phyloP scores from a whole-genome alignment of 2,329 filamentous ascomycete genomes.

The Cercospora sp. region DNA sequence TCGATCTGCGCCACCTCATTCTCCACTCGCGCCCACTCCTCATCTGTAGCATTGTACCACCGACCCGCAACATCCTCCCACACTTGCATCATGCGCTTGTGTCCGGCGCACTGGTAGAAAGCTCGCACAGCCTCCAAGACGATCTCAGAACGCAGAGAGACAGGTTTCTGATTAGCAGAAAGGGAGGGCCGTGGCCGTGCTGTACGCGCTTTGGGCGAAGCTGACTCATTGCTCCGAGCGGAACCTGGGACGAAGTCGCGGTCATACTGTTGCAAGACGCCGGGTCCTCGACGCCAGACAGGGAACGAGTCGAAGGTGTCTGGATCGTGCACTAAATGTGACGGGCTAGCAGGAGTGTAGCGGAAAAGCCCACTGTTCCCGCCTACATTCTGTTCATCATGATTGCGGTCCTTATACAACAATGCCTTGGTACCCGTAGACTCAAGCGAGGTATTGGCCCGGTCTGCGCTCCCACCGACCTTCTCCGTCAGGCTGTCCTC shows the following conservation, averaged over 20 bases:
- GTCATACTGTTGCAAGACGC: background rate
- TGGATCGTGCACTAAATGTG: background rate
- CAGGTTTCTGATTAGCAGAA: background rate
- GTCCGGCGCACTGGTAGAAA: slow-evolving; percentile 61
- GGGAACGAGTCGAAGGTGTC: background rate
- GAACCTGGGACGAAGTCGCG: background rate
- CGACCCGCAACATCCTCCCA: slow-evolving; percentile 50
- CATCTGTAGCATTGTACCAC: slow-evolving; percentile 36
- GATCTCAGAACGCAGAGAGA: slow-evolving; percentile 49
- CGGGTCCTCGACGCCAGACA: background rate
- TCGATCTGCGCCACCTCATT: slow-evolving; percentile 12
- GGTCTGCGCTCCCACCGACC: background rate
- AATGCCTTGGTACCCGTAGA: background rate
- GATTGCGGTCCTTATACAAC: background rate
- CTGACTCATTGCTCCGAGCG: background rate
- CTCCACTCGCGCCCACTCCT: slow-evolving; percentile 3
- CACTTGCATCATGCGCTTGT: slow-evolving; percentile 54
- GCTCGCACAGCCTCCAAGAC: slow-evolving; percentile 63
- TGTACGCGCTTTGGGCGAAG: background rate
- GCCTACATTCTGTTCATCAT: background rate
- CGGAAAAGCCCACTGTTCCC: background rate
- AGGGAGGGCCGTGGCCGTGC: background rate
- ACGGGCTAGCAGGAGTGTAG: background rate
- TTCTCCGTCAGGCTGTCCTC: background rate
- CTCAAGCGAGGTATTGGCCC: background rate